These are phyloP conservation scores for Coemansia aciculifera DNA, from an alignment of 192 early-diverging fungal species.

Conservation along the genomic window DNA sequence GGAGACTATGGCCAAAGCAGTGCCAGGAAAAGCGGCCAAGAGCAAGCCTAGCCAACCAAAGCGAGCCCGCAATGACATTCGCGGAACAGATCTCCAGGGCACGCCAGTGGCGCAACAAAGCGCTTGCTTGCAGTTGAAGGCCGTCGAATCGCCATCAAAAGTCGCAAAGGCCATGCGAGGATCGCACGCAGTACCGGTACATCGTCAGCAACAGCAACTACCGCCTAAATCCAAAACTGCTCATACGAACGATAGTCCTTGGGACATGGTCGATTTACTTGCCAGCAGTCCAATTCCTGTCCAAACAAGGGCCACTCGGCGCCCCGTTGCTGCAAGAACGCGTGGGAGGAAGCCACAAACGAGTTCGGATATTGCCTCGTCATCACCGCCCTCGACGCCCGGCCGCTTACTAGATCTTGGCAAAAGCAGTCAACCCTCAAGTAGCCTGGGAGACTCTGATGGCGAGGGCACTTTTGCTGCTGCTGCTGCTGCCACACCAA, in stretches of 20 bases:
- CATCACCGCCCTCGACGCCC: constrained; percentile 43
- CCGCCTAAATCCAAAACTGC: background rate
- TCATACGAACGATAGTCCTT: constrained; percentile 3
- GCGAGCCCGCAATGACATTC: background rate
- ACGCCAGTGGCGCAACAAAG: background rate
- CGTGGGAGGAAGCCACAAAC: background rate
- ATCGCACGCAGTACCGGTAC: constrained; percentile 2
- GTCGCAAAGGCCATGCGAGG: constrained; percentile 9
- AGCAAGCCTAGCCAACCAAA: background rate
- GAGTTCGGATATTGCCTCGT: constrained; percentile 28
- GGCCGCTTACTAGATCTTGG: constrained; percentile 23
- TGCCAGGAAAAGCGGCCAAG: background rate
- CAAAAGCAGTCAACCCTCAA: constrained; percentile 21
- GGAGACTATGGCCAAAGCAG: background rate
- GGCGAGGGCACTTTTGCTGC: constrained; percentile 11
- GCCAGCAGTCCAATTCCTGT: constrained; percentile 17
- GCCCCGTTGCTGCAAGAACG: constrained; percentile 5
- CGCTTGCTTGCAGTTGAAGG: constrained; percentile 1
- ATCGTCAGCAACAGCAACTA: background rate
- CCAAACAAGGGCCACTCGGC: background rate
- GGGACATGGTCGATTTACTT: constrained; percentile 35
- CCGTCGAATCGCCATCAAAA: constrained; percentile 1
- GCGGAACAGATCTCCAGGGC: background rate
- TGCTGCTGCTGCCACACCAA: constrained; percentile 16
- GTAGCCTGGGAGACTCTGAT: constrained; percentile 23